Base-by-base conservation (phyloP, 2,329 filamentous ascomycete species). In the Capronia coronata region DNA sequence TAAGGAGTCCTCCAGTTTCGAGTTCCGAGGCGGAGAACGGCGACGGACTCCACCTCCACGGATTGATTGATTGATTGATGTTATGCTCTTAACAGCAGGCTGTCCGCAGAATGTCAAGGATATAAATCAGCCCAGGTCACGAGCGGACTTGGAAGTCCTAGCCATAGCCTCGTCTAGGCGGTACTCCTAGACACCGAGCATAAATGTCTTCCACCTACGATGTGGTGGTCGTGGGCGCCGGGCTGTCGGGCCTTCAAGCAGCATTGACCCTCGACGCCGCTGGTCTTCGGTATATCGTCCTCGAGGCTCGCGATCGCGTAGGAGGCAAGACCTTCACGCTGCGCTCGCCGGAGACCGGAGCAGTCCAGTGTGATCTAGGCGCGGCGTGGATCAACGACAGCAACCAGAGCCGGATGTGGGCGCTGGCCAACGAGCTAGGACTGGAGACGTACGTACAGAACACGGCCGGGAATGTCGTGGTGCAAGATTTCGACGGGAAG, bases 321-420 rank as follows among this genome's bases (percentile, higher is more conserved):
- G 75, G 76, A 0, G 76, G 76, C 5, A 79, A 78, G 61, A 76
- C 72, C 0, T 74, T 67, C 63, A 73, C 67, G 2, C 19, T 57
- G 19, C 54, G 51, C 19, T 48, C 50, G 14, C 14, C 22, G 2
- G 46, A 42, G 64, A 1, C 53, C 65, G 7, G 56, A 63, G 51
- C 62, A 27, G 9, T 67, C 60, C 22, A 62, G 61, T 61, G 61
- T 11, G 66, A 68, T 23, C 22, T 67, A 6, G 66, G 66, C 2
- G 66, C 64, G 3, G 65, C 65, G 4, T 68, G 66, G 66, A 65
- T 66, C 51, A 68, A 68, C 32, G 63, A 65, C 35, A 64, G 52
- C 11, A 64, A 56, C n/a, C 66, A 82, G 54, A 57, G 49, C 7
- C 56, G 55, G 16, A 61, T 67, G 25, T 67, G 60, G 56, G 43